Percentiles rank a stretch among this genome's conserved stretches.
Evolutionary conservation across 306 rosid species (phyloP).

Genomic region (Pyrus betulifolia): DNA sequence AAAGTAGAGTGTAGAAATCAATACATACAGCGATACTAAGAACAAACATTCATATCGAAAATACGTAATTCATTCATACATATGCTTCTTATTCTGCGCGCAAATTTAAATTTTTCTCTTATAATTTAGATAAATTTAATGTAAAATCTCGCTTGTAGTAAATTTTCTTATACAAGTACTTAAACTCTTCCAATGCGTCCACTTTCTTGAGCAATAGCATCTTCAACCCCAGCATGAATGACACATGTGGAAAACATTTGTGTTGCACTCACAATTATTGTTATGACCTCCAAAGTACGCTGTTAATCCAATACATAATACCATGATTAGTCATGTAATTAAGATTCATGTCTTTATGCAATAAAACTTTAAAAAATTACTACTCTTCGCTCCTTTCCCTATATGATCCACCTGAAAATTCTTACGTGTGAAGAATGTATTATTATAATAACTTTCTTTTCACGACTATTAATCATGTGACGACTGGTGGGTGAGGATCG

Average conservation of each 20-base stretch:
- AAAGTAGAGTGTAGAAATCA: no score
- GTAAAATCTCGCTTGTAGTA: no score
- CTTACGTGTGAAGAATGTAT: background rate
- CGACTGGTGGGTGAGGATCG: no score
- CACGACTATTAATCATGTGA: background rate
- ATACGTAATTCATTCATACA: no score
- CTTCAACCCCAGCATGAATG: slow-evolving; percentile 50
- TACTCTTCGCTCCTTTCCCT: background rate
- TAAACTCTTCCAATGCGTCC: slow-evolving; percentile 18
- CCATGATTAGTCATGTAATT: background rate
- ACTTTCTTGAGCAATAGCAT: slow-evolving; percentile 5
- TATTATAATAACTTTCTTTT: background rate
- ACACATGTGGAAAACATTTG: slow-evolving; percentile 55
- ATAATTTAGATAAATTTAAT: no score
- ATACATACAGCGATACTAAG: no score
- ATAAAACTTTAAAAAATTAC: no score
- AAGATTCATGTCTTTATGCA: background rate
- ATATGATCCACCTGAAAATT: no score
- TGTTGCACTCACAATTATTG: slow-evolving; percentile 68
- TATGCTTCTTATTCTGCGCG: no score
- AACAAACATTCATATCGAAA: no score
- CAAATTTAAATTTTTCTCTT: no score
- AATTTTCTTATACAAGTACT: no score
- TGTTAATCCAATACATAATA: slow-evolving; percentile 13
- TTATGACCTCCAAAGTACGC: slow-evolving; percentile 64